Percentiles rank a stretch among this genome's conserved stretches.
Conservation (phyloP, 2,329 filamentous ascomycete genomes). For the Fusarium sambucinum region DNA sequence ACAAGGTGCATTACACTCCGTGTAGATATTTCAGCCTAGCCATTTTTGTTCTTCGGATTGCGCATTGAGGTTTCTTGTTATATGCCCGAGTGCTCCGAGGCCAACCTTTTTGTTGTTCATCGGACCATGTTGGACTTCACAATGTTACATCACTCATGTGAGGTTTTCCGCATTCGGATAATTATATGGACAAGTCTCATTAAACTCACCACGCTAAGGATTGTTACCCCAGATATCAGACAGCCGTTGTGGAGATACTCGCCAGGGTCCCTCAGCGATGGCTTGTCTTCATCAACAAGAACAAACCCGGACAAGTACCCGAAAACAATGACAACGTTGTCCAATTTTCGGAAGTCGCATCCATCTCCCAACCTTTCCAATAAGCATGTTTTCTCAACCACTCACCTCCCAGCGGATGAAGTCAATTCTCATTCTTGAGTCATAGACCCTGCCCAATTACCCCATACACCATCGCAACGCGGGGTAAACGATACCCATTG, state of each 20-base stretch:
- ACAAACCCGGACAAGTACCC: no score
- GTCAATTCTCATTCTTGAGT: neutral
- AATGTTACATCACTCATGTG: neutral
- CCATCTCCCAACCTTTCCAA: neutral
- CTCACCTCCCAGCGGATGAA: neutral
- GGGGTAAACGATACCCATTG: neutral
- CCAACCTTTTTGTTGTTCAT: neutral
- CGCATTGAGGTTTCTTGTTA: fast-evolving
- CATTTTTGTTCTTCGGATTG: fast-evolving
- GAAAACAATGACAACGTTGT: neutral
- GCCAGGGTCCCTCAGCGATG: neutral
- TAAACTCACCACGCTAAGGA: fast-evolving
- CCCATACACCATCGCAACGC: neutral
- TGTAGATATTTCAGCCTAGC: no score
- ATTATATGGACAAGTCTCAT: neutral
- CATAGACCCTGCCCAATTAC: neutral
- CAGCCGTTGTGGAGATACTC: fast-evolving
- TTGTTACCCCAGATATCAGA: neutral
- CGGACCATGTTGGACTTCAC: fast-evolving
- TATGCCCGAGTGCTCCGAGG: no score
- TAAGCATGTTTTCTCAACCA: neutral
- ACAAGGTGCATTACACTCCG: no score
- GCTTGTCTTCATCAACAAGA: fast-evolving
- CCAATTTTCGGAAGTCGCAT: neutral
- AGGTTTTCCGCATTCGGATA: neutral